A percentile compares a stretch with the other conserved stretches of the same genome.
Evolutionary conservation across 2,329 filamentous ascomycete genomes (phyloP).

Genomic region (Penicillium sp.): DNA sequence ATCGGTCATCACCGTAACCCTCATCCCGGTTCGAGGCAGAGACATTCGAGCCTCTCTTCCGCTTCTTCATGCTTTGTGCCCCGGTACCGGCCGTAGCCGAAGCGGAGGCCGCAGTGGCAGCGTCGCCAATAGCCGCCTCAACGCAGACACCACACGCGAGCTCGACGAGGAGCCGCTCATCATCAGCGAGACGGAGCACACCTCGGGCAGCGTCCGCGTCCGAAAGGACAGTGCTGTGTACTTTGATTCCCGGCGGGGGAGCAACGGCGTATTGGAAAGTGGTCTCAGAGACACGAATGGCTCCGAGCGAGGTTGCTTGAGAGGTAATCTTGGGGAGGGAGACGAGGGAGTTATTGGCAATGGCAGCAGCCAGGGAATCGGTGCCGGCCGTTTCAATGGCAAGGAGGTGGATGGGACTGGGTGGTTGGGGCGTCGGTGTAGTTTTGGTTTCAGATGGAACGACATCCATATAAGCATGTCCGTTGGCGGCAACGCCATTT

Average conservation of each 20-base stretch:
- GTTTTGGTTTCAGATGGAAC: slow-evolving; percentile 5
- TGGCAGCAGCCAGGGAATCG: slow-evolving; percentile 59
- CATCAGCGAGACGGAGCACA: slow-evolving; percentile 70
- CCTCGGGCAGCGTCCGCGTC: slow-evolving; percentile 76
- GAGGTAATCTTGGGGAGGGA: slow-evolving; percentile 67
- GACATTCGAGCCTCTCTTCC: slow-evolving; percentile 22
- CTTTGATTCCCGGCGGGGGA: slow-evolving; percentile 43
- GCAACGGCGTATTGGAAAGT: slow-evolving; percentile 60
- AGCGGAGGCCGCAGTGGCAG: slow-evolving; percentile 10
- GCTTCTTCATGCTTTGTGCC: slow-evolving; percentile 25
- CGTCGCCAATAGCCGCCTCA: slow-evolving; percentile 43
- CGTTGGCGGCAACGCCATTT: slow-evolving; percentile 2
- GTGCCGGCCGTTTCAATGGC: slow-evolving; percentile 72
- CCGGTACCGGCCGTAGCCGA: slow-evolving; percentile 8
- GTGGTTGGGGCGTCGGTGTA: slow-evolving; percentile 13
- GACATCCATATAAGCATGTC: slow-evolving; percentile 15
- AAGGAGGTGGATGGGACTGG: slow-evolving; percentile 50
- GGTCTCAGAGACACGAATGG: slow-evolving; percentile 61
- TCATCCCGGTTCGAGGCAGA: slow-evolving; percentile 24
- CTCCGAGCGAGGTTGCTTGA: slow-evolving; percentile 68
- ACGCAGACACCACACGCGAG: slow-evolving; percentile 77
- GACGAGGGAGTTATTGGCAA: slow-evolving; percentile 51
- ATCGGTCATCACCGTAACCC: slow-evolving; percentile 34
- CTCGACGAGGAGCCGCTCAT: slow-evolving; percentile 76
- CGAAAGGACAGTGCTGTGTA: slow-evolving; percentile 58